Evolutionary conservation across 2,329 filamentous ascomycete genomes (phyloP), one percentile per base, ranked within the genome.

Genomic region (Dactylellina cionopaga): DNA sequence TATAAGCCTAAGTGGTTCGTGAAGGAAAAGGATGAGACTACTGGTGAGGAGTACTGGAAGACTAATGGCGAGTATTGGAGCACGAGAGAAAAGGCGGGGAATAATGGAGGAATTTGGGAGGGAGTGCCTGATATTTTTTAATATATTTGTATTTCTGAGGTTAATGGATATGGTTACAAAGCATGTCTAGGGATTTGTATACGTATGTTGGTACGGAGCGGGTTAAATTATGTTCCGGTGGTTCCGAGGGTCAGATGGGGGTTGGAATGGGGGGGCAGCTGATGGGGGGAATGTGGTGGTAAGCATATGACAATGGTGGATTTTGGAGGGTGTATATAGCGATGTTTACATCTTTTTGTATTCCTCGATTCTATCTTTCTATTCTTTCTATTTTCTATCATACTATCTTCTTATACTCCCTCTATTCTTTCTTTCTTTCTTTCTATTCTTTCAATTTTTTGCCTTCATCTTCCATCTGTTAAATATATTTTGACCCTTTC

Each of bases 1-100:
- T 98, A 95, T 78, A 81, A 82, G 39, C 92, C 95, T 0, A 88
- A 89, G 47, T 99, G 94, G 93, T 99, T 99, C 80, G 82, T 79
- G 37, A 91, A 90, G 81, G 84, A 84, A 1, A 86, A 80, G 75
- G 93, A 92, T 80, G 86, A 90, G 37, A 83, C 91, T 15, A 97
- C 94, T 2, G 93, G 95, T 0, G 92, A 96, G 81, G 85, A 89
- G 75, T 96, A 90, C 81, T 99, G 95, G 95, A 85, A 89, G 76
- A 96, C 94, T 78, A 96, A 88, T 77, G 90, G 90, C 37, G 86
- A 90, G 80, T 99, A 99, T 81, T 99, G 95, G 95, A 84, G 87
- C 77, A 83, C 88, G 77, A 85, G 92, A 73, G 85, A 90, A 54
- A 84, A 83, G 80, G 89, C 89, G 39, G 89, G 88, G 17, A 81